These are phyloP conservation scores for Colletotrichum sp. DNA, from an alignment of 2,329 filamentous ascomycete genomes.

Conservation along the genomic window DNA sequence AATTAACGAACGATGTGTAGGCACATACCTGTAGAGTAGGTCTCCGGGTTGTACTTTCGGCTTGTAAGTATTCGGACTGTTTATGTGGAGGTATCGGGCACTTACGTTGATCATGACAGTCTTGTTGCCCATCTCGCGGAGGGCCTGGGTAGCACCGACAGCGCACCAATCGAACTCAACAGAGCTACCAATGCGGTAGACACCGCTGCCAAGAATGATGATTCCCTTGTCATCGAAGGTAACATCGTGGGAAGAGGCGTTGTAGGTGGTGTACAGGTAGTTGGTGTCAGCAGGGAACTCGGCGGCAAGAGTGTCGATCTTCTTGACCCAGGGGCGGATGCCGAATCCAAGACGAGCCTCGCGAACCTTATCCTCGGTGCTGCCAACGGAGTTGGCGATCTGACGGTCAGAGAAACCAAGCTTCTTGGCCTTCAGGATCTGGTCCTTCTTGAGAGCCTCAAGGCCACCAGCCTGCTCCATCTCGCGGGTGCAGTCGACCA, in stretches of 20 bases:
- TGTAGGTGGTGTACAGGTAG: slow-evolving; percentile 98
- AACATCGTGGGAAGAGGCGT: slow-evolving; percentile 91
- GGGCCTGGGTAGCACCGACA: slow-evolving; percentile 83
- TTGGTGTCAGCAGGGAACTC: slow-evolving; percentile 96
- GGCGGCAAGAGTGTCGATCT: slow-evolving; percentile 95
- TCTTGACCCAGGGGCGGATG: slow-evolving; percentile 96
- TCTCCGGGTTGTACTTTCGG: slow-evolving; percentile 63
- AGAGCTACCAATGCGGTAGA: slow-evolving; percentile 96
- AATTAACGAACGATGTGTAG: background rate
- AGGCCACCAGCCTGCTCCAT: slow-evolving; percentile 85
- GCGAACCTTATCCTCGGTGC: slow-evolving; percentile 88
- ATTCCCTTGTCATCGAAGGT: slow-evolving; percentile 91
- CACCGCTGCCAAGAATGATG: slow-evolving; percentile 89
- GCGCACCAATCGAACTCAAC: slow-evolving; percentile 99
- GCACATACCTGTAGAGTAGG: slow-evolving; percentile 39
- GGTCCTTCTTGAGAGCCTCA: slow-evolving; percentile 84
- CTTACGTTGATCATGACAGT: slow-evolving; percentile 93
- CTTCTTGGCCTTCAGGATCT: slow-evolving; percentile 92
- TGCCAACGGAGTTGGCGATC: slow-evolving; percentile 84
- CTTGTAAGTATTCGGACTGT: slow-evolving; percentile 55
- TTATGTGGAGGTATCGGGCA: slow-evolving; percentile 26
- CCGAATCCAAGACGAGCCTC: slow-evolving; percentile 84
- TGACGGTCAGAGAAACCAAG: slow-evolving; percentile 97
- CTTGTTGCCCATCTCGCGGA: slow-evolving; percentile 90
- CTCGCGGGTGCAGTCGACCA: slow-evolving; percentile 88